Evolutionary conservation across 1,284 basidiomycete genomes (phyloP).

Genomic region (Gomphus bonarii): DNA sequence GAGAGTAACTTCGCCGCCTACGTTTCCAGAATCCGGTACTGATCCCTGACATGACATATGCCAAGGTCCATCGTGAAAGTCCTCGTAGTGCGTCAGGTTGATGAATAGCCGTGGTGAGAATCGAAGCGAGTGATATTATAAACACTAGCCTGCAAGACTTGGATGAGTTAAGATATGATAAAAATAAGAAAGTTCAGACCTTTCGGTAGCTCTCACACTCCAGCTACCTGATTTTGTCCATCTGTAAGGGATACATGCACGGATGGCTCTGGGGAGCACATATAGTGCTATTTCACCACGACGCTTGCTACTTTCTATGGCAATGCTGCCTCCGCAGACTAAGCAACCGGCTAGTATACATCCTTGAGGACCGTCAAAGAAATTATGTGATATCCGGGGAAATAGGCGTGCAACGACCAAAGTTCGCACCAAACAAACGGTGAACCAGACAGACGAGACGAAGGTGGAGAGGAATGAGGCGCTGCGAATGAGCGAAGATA

Average conservation of each 20-base stretch:
- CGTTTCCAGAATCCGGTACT: conserved; percentile 29
- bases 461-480: conserved; percentile 64
- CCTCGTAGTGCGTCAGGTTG: conserved; percentile 55
- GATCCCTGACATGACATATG: conserved; percentile 52
- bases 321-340: conserved; percentile 64
- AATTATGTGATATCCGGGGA: conserved; percentile 57
- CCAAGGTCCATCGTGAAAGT: conserved; percentile 56
- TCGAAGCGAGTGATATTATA: conserved; percentile 48
- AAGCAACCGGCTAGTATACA: conserved; percentile 57
- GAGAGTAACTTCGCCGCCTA: not conserved
- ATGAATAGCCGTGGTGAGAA: conserved; percentile 54
- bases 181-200: conserved; percentile 28
- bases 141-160: conserved; percentile 32
- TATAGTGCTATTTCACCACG: conserved; percentile 71
- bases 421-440: conserved; percentile 58
- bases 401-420: conserved; percentile 49
- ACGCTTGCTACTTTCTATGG: conserved; percentile 57
- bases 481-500: conserved; percentile 47
- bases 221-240: conserved; percentile 37
- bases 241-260: conserved; percentile 43
- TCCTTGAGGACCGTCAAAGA: conserved; percentile 67
- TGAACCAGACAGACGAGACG: conserved; percentile 55
- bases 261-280: conserved; percentile 58
- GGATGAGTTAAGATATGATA: conserved; percentile 1
- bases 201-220: conserved; percentile 35